Percentiles rank a stretch among this genome's conserved stretches.
Conservation (phyloP, 2,329 filamentous ascomycete genomes). For the Grosmannia penicillata region DNA sequence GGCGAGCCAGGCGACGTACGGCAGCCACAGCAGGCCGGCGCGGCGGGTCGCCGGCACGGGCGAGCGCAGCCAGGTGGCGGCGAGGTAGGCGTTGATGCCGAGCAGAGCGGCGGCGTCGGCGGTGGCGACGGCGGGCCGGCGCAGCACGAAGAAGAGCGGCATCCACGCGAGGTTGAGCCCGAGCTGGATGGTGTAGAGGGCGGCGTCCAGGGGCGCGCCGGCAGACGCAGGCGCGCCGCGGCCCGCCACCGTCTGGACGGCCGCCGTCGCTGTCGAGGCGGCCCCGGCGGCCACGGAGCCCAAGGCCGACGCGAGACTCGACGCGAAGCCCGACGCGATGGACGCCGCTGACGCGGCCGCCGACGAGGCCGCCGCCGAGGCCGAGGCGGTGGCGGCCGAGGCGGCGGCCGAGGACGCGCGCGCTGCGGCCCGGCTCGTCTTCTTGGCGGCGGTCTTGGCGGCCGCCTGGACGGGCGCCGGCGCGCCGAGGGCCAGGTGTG, state of each 20-base stretch:
- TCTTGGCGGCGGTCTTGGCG: no score
- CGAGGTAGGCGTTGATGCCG: slow-evolving; percentile 57
- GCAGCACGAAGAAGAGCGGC: slow-evolving; percentile 77
- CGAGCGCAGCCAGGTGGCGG: slow-evolving; percentile 49
- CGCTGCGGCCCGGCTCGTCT: no score
- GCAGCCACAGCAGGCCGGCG: slow-evolving; percentile 60
- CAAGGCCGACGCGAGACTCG: no score
- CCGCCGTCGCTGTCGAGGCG: no score
- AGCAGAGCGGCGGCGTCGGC: slow-evolving; percentile 60
- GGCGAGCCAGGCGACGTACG: slow-evolving; percentile 73
- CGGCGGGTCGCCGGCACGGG: slow-evolving; percentile 43
- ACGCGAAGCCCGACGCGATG: no score
- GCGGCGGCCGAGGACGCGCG: no score
- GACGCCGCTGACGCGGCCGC: no score
- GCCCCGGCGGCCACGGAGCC: no score
- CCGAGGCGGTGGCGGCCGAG: no score
- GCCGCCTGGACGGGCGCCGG: slow-evolving; percentile 39
- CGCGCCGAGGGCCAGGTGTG: slow-evolving; percentile 62
- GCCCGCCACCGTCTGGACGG: no score
- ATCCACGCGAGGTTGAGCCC: slow-evolving; percentile 80
- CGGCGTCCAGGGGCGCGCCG: slow-evolving; percentile 57
- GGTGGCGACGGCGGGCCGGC: slow-evolving; percentile 58
- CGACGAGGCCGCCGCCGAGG: no score
- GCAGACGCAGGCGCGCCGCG: no score
- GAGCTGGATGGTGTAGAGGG: slow-evolving; percentile 75